phyloP scores from a whole-genome alignment of 2,329 filamentous ascomycete species.

The Tolypocladium endophyticum region DNA sequence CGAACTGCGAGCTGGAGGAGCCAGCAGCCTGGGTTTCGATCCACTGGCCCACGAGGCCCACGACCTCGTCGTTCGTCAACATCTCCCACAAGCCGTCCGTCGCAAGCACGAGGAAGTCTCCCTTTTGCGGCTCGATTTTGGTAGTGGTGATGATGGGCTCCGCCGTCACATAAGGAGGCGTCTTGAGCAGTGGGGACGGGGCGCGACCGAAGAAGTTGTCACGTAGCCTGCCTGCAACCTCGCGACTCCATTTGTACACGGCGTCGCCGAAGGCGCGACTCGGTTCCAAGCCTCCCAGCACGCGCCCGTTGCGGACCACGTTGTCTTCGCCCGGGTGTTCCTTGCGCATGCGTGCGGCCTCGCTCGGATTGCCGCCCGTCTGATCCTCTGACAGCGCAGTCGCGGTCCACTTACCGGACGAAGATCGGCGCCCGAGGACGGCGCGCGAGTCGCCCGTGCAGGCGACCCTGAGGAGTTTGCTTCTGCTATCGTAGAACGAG shows the following conservation, averaged over 20 bases:
- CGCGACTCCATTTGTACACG: constrained; percentile 88
- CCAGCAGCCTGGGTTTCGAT: constrained; percentile 62
- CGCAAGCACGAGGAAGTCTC: constrained; percentile 92
- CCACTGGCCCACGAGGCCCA: constrained; percentile 94
- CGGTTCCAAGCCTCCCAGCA: constrained; percentile 85
- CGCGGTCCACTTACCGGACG: constrained; percentile 83
- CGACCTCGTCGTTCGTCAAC: constrained; percentile 96
- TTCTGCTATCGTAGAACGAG: constrained; percentile 87
- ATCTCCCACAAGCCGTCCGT: constrained; percentile 98
- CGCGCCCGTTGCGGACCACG: constrained; percentile 79
- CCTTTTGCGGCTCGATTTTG: constrained; percentile 76
- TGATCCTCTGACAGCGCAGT: constrained; percentile 86
- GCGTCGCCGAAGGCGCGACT: constrained; percentile 93
- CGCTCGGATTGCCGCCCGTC: constrained; percentile 79
- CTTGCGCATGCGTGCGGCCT: constrained; percentile 70
- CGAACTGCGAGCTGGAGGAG: constrained; percentile 52
- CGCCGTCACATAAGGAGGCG: constrained; percentile 92
- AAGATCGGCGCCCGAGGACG: constrained; percentile 70
- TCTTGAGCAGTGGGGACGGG: constrained; percentile 68
- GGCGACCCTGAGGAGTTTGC: constrained; percentile 82
- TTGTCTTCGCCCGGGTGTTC: constrained; percentile 84
- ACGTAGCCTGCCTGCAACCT: constrained; percentile 74
- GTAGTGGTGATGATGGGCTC: constrained; percentile 93
- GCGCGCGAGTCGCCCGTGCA: constrained; percentile 96
- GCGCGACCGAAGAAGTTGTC: constrained; percentile 78